Evolutionary conservation across 1,284 basidiomycete genomes (phyloP).

Genomic region (Laetiporus sulphureus): DNA sequence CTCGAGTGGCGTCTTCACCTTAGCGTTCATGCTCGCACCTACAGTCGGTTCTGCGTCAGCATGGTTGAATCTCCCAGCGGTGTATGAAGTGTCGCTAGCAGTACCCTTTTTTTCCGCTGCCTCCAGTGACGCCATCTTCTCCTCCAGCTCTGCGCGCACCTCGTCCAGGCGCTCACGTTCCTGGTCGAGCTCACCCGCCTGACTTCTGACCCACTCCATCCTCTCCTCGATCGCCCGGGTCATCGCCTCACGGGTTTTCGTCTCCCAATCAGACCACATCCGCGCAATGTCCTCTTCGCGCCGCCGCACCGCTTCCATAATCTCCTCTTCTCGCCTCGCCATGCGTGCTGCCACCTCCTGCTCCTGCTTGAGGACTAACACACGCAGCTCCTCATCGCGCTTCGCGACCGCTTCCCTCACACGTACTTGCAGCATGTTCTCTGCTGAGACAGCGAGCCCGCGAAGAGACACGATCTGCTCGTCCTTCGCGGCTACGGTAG

Average conservation of each 20-base stretch:
- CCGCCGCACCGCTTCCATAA: conserved; percentile 44
- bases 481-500: conserved; percentile 46
- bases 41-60: too few species aligned
- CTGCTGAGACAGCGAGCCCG: conserved; percentile 30
- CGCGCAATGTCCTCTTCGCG: conserved; percentile 39
- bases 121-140: conserved; percentile 36
- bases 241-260: conserved; percentile 45
- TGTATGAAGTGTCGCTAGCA: too few species aligned
- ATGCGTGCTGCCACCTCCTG: conserved; percentile 70
- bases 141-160: conserved; percentile 40
- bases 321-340: conserved; percentile 57
- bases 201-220: conserved; percentile 43
- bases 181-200: conserved; percentile 43
- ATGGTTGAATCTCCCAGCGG: too few species aligned
- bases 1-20: conserved; percentile 58
- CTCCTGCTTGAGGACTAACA: conserved; percentile 56
- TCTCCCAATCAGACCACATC: conserved; percentile 55
- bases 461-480: conserved; percentile 48
- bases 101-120: conserved; percentile 31
- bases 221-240: conserved; percentile 43
- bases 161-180: conserved; percentile 45
- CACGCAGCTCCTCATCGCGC: conserved; percentile 65
- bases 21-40: too few species aligned
- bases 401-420: conserved; percentile 54
- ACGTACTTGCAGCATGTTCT: conserved; percentile 40